A percentile compares a stretch with the other conserved stretches of the same genome.
phyloP scores from a whole-genome alignment of 345 rosid genomes.

The Gossypium thurberi region DNA sequence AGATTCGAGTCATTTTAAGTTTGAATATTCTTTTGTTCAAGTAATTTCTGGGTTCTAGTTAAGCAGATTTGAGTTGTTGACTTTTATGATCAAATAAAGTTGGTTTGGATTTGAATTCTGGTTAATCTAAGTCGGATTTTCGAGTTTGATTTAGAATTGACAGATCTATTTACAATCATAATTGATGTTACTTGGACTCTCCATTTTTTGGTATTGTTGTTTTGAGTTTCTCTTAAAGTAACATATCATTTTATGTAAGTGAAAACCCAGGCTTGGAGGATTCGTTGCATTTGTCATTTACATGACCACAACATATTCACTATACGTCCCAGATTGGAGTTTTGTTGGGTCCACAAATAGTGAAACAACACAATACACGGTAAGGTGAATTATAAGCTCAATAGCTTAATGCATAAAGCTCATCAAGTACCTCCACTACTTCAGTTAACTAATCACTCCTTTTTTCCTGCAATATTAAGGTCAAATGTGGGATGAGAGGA shows the following conservation, averaged over 20 bases:
- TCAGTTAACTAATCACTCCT: neutral
- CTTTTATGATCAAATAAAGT: too few relatives aligned
- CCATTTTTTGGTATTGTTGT: neutral
- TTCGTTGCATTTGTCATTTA: slow-evolving; percentile 46
- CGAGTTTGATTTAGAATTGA: too few relatives aligned
- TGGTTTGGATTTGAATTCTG: too few relatives aligned
- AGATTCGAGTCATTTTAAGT: too few relatives aligned
- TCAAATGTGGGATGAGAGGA: slow-evolving; percentile 66
- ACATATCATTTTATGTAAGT: neutral
- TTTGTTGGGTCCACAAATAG: slow-evolving; percentile 9
- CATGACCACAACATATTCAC: slow-evolving; percentile 42
- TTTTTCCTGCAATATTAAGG: slow-evolving; percentile 25
- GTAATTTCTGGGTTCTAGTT: too few relatives aligned
- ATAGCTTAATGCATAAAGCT: neutral
- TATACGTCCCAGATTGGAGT: slow-evolving; percentile 64
- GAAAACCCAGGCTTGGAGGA: slow-evolving; percentile 39
- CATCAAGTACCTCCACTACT: neutral
- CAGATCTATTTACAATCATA: neutral
- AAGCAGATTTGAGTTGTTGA: too few relatives aligned
- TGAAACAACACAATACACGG: slow-evolving; percentile 29
- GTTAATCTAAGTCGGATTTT: too few relatives aligned
- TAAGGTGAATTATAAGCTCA: slow-evolving; percentile 3
- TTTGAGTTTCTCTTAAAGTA: neutral
- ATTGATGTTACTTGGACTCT: neutral
- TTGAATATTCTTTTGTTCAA: too few relatives aligned